These are phyloP conservation scores for sweet orange (Citrus sinensis) DNA, from an alignment of 345 rosid genomes.

Conservation along the genomic window DVS_A1.0 CM039165.1:29873001-29873500, in stretches of 20 bases:
- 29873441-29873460: conserved; percentile 69
- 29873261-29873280: conserved; percentile 44
- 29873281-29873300: conserved; percentile 64
- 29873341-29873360: conserved; percentile 53
- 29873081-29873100: neutral
- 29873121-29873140: conserved; percentile 33
- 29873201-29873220: conserved; percentile 68
- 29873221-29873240: conserved; percentile 67
- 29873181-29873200: conserved; percentile 27
- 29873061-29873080: too few species aligned
- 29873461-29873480: too few species aligned
- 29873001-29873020: neutral
- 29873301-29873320: conserved; percentile 62
- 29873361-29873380: conserved; percentile 52
- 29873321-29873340: conserved; percentile 52
- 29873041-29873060: neutral
- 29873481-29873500: neutral
- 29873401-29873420: conserved; percentile 73
- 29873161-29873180: conserved; percentile 2
- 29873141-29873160: conserved; percentile 5
- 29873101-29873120: neutral
- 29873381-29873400: conserved; percentile 69
- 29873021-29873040: neutral
- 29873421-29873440: conserved; percentile 81
- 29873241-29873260: conserved; percentile 80